Conservation (phyloP, 78 protist genomes). For the Ministeria vibrans region DNA sequence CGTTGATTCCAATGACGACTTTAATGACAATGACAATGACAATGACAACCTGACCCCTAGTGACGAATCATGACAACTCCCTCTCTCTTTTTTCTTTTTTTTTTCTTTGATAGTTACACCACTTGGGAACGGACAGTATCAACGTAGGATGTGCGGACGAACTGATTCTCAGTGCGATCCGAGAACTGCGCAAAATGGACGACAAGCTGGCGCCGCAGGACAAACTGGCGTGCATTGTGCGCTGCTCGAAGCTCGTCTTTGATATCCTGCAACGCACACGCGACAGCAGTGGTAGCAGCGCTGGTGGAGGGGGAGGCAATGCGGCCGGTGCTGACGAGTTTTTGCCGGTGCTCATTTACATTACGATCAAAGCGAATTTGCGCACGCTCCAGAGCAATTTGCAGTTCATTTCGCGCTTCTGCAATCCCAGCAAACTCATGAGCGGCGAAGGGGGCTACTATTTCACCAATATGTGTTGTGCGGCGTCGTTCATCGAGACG, state of each 20-base stretch:
- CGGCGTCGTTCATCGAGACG: background rate
- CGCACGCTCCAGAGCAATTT: background rate
- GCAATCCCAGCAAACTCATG: background rate
- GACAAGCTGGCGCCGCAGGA: background rate
- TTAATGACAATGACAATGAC: background rate
- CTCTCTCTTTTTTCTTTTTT: background rate
- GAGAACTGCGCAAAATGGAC: background rate
- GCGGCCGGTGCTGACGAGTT: slow-evolving; percentile 23
- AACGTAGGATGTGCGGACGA: background rate
- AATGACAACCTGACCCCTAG: background rate
- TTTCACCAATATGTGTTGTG: slow-evolving; percentile 14
- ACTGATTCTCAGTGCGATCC: background rate
- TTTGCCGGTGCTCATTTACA: slow-evolving; percentile 8
- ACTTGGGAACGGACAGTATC: background rate
- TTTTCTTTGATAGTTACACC: background rate
- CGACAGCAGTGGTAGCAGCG: background rate
- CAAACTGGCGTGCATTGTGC: background rate
- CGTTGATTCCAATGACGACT: background rate
- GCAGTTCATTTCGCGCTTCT: slow-evolving; percentile 5
- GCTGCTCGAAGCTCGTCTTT: background rate
- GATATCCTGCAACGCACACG: background rate
- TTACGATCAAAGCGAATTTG: background rate
- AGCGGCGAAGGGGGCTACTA: slow-evolving; percentile 17
- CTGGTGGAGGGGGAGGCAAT: background rate
- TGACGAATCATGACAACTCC: background rate